Percentiles rank a stretch among this genome's conserved stretches.
phyloP scores from a whole-genome alignment of 2,329 filamentous ascomycete genomes.

The Verticillium nonalfalfae region DNA sequence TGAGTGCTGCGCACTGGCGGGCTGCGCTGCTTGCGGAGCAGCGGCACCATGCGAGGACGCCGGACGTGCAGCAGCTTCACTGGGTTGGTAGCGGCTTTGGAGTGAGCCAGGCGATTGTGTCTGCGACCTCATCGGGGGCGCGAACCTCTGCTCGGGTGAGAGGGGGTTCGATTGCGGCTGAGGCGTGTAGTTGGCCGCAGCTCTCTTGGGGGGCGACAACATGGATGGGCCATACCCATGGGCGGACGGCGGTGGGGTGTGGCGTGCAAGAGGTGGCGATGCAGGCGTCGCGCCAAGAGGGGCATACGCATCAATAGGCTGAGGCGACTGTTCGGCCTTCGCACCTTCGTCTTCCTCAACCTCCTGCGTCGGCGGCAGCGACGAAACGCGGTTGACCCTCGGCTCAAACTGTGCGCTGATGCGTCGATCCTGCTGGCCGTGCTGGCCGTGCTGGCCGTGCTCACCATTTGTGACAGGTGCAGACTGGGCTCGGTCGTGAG shows the following conservation, averaged over 20 bases:
- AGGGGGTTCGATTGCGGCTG: slow-evolving; percentile 21
- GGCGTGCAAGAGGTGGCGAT: slow-evolving; percentile 25
- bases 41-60: slow-evolving; percentile 44
- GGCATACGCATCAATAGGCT: slow-evolving; percentile 14
- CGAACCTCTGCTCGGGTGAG: slow-evolving; percentile 33
- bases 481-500: slow-evolving; percentile 29
- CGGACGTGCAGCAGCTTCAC: slow-evolving; percentile 45
- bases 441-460: slow-evolving; percentile 9
- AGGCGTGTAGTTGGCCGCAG: slow-evolving; percentile 44
- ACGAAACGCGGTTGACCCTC: slow-evolving; percentile 46
- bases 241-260: slow-evolving; percentile 43
- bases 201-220: slow-evolving; percentile 51
- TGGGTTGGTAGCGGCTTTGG: slow-evolving; percentile 27
- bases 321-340: slow-evolving; percentile 2
- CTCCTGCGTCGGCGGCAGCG: slow-evolving; percentile 55
- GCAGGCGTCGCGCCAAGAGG: slow-evolving; percentile 22
- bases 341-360: slow-evolving; percentile 51
- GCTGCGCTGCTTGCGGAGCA: slow-evolving; percentile 23
- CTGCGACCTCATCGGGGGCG: slow-evolving; percentile 51
- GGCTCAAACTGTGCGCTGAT: slow-evolving; percentile 49
- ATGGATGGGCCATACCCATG: slow-evolving; percentile 29
- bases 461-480: slow-evolving; percentile 28
- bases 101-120: slow-evolving; percentile 54
- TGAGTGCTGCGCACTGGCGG: slow-evolving; percentile 1
- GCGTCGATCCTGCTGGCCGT: slow-evolving; percentile 36